These are phyloP conservation scores for Colletotrichum sp. DNA, from an alignment of 2,329 filamentous ascomycete genomes.

Conservation along the genomic window DNA sequence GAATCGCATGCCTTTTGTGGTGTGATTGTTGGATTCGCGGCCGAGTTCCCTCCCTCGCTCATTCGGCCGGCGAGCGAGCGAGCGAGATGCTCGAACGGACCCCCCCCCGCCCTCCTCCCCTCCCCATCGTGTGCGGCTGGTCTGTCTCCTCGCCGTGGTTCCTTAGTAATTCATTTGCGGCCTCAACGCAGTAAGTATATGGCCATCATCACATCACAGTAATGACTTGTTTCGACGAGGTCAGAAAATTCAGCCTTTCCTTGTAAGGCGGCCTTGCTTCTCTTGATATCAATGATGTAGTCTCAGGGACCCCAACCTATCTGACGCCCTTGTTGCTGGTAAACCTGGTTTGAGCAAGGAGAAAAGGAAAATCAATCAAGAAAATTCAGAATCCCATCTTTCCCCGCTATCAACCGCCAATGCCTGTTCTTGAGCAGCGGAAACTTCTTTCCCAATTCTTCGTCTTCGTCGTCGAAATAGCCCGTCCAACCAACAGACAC, in stretches of 20 bases:
- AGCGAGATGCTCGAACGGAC: neutral
- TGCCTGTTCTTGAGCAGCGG: neutral
- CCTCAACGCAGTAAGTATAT: neutral
- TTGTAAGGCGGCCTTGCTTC: neutral
- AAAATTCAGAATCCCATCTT: neutral
- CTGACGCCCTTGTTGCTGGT: conserved; percentile 18
- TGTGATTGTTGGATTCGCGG: neutral
- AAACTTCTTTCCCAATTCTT: neutral
- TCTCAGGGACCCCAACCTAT: neutral
- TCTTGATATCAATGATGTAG: conserved; percentile 14
- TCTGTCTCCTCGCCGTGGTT: neutral
- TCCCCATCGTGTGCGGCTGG: neutral
- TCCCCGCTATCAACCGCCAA: neutral
- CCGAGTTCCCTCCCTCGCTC: neutral
- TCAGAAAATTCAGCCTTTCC: neutral
- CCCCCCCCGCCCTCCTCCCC: neutral
- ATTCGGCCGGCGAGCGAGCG: neutral
- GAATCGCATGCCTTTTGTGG: neutral
- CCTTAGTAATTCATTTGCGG: neutral
- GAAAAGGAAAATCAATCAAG: neutral
- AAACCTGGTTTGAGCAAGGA: neutral
- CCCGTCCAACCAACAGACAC: neutral
- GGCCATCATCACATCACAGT: neutral
- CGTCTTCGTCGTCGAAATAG: neutral
- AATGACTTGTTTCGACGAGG: neutral